A percentile compares a stretch with the other conserved stretches of the same genome.
Evolutionary conservation across 306 rosid species (phyloP).

Genomic region (Malus fusca): DNA sequence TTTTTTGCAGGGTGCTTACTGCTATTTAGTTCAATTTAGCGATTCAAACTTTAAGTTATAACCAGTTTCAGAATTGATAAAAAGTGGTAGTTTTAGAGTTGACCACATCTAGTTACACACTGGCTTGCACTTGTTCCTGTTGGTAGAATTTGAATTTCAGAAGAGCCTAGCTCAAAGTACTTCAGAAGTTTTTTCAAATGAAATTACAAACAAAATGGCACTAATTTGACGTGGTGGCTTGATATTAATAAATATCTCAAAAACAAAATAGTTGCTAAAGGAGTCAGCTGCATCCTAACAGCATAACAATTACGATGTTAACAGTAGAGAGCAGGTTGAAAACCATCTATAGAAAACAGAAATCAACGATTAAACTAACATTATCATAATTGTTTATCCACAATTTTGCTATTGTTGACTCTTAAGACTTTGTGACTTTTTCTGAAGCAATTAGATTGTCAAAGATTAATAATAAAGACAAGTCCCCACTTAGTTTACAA

Average conservation of each 20-base stretch:
- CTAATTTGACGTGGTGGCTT: neutral
- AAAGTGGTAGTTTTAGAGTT: neutral
- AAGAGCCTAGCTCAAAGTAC: neutral
- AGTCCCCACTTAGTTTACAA: neutral
- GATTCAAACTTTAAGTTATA: neutral
- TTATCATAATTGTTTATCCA: neutral
- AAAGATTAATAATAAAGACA: neutral
- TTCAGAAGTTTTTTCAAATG: neutral
- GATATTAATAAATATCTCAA: neutral
- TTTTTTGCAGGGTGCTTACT: neutral
- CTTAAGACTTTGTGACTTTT: neutral
- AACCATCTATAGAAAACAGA: neutral
- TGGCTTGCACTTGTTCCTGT: neutral
- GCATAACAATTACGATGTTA: neutral
- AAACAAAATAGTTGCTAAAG: neutral
- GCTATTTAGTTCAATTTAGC: neutral
- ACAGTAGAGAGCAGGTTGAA: neutral
- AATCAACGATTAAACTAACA: neutral
- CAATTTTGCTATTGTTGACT: neutral
- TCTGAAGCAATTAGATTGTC: neutral
- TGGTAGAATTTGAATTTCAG: neutral
- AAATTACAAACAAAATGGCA: neutral
- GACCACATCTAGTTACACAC: neutral
- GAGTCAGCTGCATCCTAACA: neutral
- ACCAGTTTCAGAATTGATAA: neutral